These are phyloP conservation scores for Pseudomonodictys pantanalensis DNA, from an alignment of 495 filamentous ascomycete genomes.

Conservation along the genomic window DNA sequence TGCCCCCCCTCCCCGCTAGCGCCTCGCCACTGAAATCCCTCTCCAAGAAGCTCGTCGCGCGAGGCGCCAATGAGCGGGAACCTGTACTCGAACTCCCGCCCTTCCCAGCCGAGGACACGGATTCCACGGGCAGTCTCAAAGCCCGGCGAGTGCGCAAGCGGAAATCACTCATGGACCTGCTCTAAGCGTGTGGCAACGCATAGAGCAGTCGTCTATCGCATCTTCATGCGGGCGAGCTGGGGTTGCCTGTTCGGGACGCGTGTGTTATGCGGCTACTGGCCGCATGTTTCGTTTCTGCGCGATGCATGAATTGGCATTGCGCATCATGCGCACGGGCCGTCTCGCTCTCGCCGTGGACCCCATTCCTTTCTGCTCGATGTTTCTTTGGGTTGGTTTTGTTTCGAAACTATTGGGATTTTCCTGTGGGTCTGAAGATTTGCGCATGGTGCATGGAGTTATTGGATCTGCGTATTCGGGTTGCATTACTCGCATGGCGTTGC, in stretches of 20 bases:
- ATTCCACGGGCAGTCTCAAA: constrained; percentile 9
- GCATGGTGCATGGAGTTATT: not conserved
- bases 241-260: too few species aligned
- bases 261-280: too few species aligned
- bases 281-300: too few species aligned
- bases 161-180: constrained; percentile 29
- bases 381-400: not conserved
- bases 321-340: too few species aligned
- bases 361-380: not conserved
- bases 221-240: too few species aligned
- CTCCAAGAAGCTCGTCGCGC: constrained; percentile 14
- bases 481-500: not conserved
- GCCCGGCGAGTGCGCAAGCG: constrained; percentile 21
- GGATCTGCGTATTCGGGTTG: not conserved
- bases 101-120: constrained; percentile 12
- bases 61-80: constrained; percentile 31
- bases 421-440: not conserved
- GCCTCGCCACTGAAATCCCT: not conserved
- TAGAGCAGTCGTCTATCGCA: not conserved
- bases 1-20: not conserved
- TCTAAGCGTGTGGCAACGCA: constrained; percentile 1
- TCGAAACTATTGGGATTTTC: not conserved
- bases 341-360: not conserved
- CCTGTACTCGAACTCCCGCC: constrained; percentile 28
- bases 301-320: not conserved